These are phyloP conservation scores for Shiraia bambusicola DNA, from an alignment of 2,329 filamentous ascomycete genomes.

Conservation along the genomic window DNA sequence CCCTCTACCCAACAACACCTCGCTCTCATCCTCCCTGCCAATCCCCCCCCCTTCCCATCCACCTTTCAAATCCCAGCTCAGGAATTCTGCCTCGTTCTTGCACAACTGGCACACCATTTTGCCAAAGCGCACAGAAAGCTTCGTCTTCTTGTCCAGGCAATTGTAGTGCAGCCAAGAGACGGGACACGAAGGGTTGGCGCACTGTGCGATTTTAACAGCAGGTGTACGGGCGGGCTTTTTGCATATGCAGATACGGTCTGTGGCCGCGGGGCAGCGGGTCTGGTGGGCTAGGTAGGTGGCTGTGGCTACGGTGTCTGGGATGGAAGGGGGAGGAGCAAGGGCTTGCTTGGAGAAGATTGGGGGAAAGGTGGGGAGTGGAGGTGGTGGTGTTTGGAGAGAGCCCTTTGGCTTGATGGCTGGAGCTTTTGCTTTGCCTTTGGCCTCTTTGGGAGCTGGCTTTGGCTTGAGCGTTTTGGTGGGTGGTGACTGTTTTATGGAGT, in stretches of 20 bases:
- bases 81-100: slow-evolving; percentile 8
- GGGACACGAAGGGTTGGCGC: slow-evolving; percentile 14
- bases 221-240: slow-evolving; percentile 9
- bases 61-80: not conserved
- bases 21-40: not conserved
- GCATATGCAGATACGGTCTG: slow-evolving; percentile 22
- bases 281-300: slow-evolving; percentile 4
- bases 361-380: not conserved
- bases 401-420: not conserved
- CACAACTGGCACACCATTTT: slow-evolving; percentile 14
- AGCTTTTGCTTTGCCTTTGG: not conserved
- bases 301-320: slow-evolving; percentile 2
- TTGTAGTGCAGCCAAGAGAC: slow-evolving; percentile 25
- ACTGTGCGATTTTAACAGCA: slow-evolving; percentile 16
- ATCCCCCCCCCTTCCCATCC: not conserved
- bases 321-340: not conserved
- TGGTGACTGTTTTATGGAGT: too few relatives aligned
- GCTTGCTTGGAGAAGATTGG: slow-evolving; percentile 9
- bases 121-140: slow-evolving; percentile 10
- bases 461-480: too few relatives aligned
- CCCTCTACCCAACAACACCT: not conserved
- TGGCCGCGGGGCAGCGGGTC: slow-evolving; percentile 4
- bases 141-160: slow-evolving; percentile 19
- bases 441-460: not conserved
- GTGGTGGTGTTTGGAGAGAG: not conserved